Evolutionary conservation across 805 yeast genomes (phyloP).

Genomic region (Yarrowia divulgata): DNA sequence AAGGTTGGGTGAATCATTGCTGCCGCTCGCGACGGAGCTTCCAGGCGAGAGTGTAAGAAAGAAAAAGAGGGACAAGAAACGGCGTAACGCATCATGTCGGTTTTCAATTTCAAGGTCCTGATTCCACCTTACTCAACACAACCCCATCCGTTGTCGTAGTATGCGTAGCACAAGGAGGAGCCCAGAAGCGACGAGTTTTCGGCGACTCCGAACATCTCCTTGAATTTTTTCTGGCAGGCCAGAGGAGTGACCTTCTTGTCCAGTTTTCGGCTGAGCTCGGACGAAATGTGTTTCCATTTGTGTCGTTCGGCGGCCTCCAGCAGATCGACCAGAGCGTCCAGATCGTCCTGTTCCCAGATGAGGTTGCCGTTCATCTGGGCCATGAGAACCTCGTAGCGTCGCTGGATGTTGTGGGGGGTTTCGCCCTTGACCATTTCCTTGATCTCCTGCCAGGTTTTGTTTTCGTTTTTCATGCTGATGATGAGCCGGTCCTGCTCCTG

Average conservation of each 20-base stretch:
- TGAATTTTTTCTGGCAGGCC: slow-evolving; percentile 63
- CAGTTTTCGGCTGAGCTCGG: slow-evolving; percentile 46
- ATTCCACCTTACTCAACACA: slow-evolving; percentile 45
- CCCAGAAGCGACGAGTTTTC: slow-evolving; percentile 58
- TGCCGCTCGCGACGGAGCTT: too few species aligned
- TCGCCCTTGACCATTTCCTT: slow-evolving; percentile 68
- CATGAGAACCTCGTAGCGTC: slow-evolving; percentile 69
- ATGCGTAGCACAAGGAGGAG: slow-evolving; percentile 62
- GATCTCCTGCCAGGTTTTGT: slow-evolving; percentile 75
- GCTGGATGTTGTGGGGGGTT: slow-evolving; percentile 70
- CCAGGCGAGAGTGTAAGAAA: too few species aligned
- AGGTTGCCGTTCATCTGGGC: slow-evolving; percentile 40
- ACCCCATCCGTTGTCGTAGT: slow-evolving; percentile 58
- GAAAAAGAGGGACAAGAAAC: too few species aligned
- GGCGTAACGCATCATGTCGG: too few species aligned
- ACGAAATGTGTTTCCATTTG: slow-evolving; percentile 67
- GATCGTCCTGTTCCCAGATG: slow-evolving; percentile 56
- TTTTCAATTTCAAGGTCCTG: too few species aligned
- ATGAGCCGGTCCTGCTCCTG: slow-evolving; percentile 72
- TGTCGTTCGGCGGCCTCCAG: slow-evolving; percentile 62
- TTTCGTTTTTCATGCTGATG: slow-evolving; percentile 63
- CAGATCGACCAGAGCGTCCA: slow-evolving; percentile 57
- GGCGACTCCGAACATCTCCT: slow-evolving; percentile 62
- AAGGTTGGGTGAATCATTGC: too few species aligned
- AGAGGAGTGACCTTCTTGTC: slow-evolving; percentile 58